Evolutionary conservation across 768 basidiomycete genomes (phyloP), one percentile per base, ranked within the genome.

Genomic region (Sutorius australiensis): DNA sequence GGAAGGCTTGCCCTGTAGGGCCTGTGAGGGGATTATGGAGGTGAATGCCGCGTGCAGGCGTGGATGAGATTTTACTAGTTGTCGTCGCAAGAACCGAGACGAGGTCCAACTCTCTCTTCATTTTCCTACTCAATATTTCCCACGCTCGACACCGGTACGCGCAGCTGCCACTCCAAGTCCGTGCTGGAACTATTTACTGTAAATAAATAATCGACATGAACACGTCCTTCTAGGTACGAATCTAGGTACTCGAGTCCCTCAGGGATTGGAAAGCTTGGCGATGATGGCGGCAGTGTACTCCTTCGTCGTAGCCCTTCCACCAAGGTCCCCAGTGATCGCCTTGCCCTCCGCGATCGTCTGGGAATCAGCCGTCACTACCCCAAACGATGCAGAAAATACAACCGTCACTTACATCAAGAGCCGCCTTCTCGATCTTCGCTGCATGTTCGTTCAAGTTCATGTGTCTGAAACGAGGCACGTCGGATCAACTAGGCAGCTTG

Each of bases 321-420:
- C 94, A 53, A 99, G 76, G 72, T 99, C 97, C 30, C 95, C 91
- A 8, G 97, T 99, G 70, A 98, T 95, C 38, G 78, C 71, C 75
- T 90, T 93, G 60, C 97, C 97, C 75, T 97, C 95, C 16, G 95
- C 93, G 67, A 99, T 97, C 32, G 94, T 98, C 94, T 95, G 58
- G 14, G 52, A 59, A 55, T 33, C 28, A 34, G 34, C 14, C 36
- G 38, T 61, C 41, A 62, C 30, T 50, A 48, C 16, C 33, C 32
- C 34, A 51, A 38, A 38, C 14, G 17, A 17, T 10, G 17, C 46
- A 31, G 43, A 19, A 19, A 41, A 55, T 27, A 4, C 30, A 33
- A 37, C 41, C n/a, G 17, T 8, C 21, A 73, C 92, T 71, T 74
- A 97, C 95, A 56, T 80, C 70, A 57, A 99, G 82, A 43, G 90